Evolutionary conservation across 148 eudicot genomes (phyloP), one percentile per base, ranked within the genome.

Genomic region (Spergularia marina): DNA sequence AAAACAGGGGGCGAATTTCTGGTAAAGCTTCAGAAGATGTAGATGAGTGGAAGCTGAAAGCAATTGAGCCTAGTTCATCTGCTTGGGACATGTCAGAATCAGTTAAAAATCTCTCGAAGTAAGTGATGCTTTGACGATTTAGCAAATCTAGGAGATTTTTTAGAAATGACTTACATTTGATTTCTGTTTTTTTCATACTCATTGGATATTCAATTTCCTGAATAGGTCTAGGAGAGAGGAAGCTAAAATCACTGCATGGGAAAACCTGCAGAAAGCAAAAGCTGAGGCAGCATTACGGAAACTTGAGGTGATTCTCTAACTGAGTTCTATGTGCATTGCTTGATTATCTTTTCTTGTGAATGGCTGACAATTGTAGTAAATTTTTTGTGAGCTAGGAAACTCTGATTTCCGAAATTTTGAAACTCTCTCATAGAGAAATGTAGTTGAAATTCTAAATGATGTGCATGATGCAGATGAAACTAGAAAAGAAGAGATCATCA

Each of bases 171-270:
- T 66, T 8, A 53, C 30, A 51, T 68, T 67, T 1, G 23, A 12
- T 16, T 11, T 44, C 15, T 51, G 1, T 34, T 44, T 60, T 58
- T 15, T 34, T 25, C 44, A 63, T 14, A 16, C 65, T 60, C 71
- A 71, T 74, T 76, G 2, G 54, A 44, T 66, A 70, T 70, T 52
- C 63, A 6, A 23, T 10, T 60, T 51, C 66, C 39, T 30, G 14
- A 36, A 59, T 84, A 94, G 98, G 82, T 64, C 81, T 34, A 86
- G 83, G 80, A 89, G 96, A 76, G 96, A 94, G 62, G 97, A 91
- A 83, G 93, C 97, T 70, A 94, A 86, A 79, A 94, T 94, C 69
- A 82, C 79, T 79, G 97, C 98, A 64, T 94, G 98, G 98, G 98
- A 94, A 81, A 94, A 94, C 81, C 87, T 91, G 80, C 97, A 94